Base-by-base conservation (phyloP, 305 asterid genomes). In the Striga hermonthica region DNA sequence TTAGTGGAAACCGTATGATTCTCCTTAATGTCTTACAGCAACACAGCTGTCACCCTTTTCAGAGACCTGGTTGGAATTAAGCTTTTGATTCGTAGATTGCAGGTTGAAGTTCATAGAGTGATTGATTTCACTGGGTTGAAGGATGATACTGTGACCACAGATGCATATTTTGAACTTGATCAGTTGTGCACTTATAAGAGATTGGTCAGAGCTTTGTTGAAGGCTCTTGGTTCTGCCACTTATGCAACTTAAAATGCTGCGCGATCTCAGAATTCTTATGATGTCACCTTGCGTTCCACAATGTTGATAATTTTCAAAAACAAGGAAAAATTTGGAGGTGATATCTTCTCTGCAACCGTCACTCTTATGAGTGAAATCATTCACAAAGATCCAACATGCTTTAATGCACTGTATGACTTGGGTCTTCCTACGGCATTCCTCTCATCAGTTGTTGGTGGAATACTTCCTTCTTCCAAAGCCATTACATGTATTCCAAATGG, bases 321-420 rank as follows among this genome's bases (percentile, higher is more conserved):
- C 76, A 82, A 89, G 72, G 95, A 82, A 61, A 84, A 76, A 47
- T 92, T 92, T 74, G 98, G 98, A 73, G 95, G 96, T 40, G 98
- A 92, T 72, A 84, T 92, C 50, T 92, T 86, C 74, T 82, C 92
- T 60, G 82, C 98, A 5, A 87, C 91, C 67, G 98, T 86, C 76
- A 84, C 96, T 38, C 95, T 92, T 72, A 90, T 92, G 97, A 92
- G 97, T 68, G 98, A 92, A 78, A 90, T 92, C 80, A 92, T 92
- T 81, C 98, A 92, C 80, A 92, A 87, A 78, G 97, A 92, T 68
- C 98, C 98, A 7, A 89, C 96, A 8, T 83, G 98, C 76, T 92
- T 80, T 68, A 83, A 83, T 74, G 83, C 81, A 65, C 74, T 92
- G 85, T 79, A 77, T 66, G 98, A 92, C 75, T 78, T 90, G 90